Percentiles rank a stretch among this genome's conserved stretches.
phyloP scores from a whole-genome alignment of 2,329 filamentous ascomycete genomes.

The Neoscytalidium dimidiatum region DNA sequence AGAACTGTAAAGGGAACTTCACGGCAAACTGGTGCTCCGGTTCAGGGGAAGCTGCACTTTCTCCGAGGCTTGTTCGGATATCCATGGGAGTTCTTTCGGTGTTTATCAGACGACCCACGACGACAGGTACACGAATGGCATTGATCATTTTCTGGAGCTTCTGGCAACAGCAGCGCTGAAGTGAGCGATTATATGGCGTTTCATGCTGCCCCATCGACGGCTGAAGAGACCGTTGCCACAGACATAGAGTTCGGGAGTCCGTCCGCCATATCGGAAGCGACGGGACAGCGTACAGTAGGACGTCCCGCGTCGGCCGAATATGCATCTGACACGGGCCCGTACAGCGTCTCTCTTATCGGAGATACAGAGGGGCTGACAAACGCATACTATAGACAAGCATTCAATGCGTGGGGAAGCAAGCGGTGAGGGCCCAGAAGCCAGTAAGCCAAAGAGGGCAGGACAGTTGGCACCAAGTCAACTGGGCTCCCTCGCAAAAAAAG shows the following conservation, averaged over 20 bases:
- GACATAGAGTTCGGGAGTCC: background rate
- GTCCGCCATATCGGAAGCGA: background rate
- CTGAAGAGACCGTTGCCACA: background rate
- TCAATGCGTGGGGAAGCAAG: background rate
- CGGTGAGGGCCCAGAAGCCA: background rate
- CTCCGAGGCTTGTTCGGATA: background rate
- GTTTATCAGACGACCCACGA: background rate
- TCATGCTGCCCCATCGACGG: constrained; percentile 2
- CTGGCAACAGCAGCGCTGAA: background rate
- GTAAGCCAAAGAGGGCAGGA: background rate
- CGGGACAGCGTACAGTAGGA: background rate
- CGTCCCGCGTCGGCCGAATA: background rate
- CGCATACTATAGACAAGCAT: background rate
- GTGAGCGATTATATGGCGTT: constrained; percentile 15
- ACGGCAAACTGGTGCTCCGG: background rate
- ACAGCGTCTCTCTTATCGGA: background rate
- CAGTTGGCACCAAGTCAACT: background rate
- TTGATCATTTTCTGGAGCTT: constrained; percentile 14
- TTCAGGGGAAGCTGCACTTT: background rate
- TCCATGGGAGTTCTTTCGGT: constrained; percentile 19
- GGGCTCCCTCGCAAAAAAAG: background rate
- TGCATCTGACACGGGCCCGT: background rate
- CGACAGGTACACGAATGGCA: constrained; percentile 2
- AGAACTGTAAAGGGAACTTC: background rate
- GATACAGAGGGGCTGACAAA: background rate